These are phyloP conservation scores for Curvularia hawaiiensis DNA, from an alignment of 2,329 filamentous ascomycete species.

Conservation along the genomic window DNA sequence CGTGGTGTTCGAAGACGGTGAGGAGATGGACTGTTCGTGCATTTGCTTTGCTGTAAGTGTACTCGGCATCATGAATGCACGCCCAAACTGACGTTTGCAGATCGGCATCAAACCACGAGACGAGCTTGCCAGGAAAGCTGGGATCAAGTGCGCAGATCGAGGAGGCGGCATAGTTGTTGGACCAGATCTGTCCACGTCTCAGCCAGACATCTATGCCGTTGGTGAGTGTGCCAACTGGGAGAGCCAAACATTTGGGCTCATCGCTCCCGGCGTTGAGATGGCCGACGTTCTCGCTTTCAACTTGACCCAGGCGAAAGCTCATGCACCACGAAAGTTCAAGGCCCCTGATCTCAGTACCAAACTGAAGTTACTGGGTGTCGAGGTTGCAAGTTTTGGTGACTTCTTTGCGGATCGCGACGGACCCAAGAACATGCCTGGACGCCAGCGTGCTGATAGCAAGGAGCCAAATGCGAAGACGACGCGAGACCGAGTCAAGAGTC, in stretches of 20 bases:
- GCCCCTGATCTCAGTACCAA: conserved; percentile 89
- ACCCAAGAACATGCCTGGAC: conserved; percentile 72
- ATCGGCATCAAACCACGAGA: conserved; percentile 85
- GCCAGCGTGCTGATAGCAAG: conserved; percentile 54
- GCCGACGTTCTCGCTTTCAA: conserved; percentile 91
- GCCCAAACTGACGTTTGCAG: conserved; percentile 34
- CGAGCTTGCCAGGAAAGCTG: conserved; percentile 71
- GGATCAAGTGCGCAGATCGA: conserved; percentile 72
- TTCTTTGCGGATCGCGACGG: conserved; percentile 91
- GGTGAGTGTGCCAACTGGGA: conserved; percentile 93
- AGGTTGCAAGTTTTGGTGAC: conserved; percentile 92
- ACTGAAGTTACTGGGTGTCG: conserved; percentile 84
- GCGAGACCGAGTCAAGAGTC: conserved; percentile 55
- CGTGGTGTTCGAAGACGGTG: conserved; percentile 80
- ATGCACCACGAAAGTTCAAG: conserved; percentile 73
- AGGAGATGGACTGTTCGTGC: conserved; percentile 75
- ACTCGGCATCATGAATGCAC: not conserved
- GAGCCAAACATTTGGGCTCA: conserved; percentile 84
- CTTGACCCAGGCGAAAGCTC: conserved; percentile 78
- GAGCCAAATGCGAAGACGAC: conserved; percentile 39
- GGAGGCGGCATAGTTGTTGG: conserved; percentile 78
- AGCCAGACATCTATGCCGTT: conserved; percentile 78
- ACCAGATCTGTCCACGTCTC: conserved; percentile 70
- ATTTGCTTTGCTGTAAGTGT: conserved; percentile 76
- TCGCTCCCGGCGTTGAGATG: conserved; percentile 90